These are phyloP conservation scores for Podila epigama DNA, from an alignment of 192 early-diverging fungal genomes.

Conservation along the genomic window DNA sequence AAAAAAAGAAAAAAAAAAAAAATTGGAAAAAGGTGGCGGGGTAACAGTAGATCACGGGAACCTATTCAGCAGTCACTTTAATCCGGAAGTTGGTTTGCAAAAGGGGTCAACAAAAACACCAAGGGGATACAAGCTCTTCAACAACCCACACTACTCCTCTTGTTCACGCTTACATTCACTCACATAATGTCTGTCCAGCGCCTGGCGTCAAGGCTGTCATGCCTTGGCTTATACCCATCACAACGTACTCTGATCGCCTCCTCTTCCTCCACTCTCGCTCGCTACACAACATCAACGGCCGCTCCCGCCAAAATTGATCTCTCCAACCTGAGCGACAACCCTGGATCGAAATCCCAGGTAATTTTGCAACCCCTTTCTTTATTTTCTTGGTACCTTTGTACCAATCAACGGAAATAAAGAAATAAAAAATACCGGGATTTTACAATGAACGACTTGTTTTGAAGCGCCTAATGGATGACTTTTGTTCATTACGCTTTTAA, in stretches of 20 bases:
- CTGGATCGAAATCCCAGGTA: slow-evolving; percentile 52
- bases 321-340: slow-evolving; percentile 48
- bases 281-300: slow-evolving; percentile 23
- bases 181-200: slow-evolving; percentile 34
- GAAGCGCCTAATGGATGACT: too few relatives aligned
- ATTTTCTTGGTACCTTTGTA: too few relatives aligned
- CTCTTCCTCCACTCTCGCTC: slow-evolving; percentile 9
- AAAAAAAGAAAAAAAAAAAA: too few relatives aligned
- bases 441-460: too few relatives aligned
- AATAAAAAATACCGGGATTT: too few relatives aligned
- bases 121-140: neutral
- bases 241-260: neutral
- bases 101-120: neutral
- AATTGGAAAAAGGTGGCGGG: too few relatives aligned
- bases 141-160: neutral
- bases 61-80: neutral
- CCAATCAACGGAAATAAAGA: too few relatives aligned
- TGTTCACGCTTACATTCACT: neutral
- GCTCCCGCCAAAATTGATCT: slow-evolving; percentile 32
- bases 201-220: slow-evolving; percentile 36
- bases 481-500: too few relatives aligned
- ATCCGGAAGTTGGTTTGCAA: too few relatives aligned
- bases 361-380: too few relatives aligned
- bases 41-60: neutral
- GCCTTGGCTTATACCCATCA: slow-evolving; percentile 45